Conservation (phyloP, 1,284 basidiomycete genomes). For the Boletus smithii region DNA sequence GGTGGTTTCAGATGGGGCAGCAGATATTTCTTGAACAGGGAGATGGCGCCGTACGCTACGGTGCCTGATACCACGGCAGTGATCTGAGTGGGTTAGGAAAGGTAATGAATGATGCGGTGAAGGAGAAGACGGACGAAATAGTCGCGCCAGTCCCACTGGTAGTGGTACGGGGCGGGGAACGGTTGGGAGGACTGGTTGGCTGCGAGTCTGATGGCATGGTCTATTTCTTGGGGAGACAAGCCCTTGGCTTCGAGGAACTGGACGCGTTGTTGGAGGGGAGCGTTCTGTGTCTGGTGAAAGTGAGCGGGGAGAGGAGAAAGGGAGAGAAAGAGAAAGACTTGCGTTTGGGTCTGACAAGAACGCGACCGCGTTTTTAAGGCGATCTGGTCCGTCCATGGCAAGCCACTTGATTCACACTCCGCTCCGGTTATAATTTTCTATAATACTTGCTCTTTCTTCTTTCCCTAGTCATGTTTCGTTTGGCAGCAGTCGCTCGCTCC, state of each 20-base stretch:
- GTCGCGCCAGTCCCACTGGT: slow-evolving; percentile 88
- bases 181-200: slow-evolving; percentile 35
- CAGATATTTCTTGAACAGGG: slow-evolving; percentile 91
- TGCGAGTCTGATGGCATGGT: slow-evolving; percentile 75
- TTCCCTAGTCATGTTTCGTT: slow-evolving; percentile 41
- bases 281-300: slow-evolving; percentile 58
- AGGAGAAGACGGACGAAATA: slow-evolving; percentile 70
- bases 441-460: neutral
- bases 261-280: slow-evolving; percentile 80
- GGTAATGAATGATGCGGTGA: slow-evolving; percentile 19
- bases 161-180: slow-evolving; percentile 41
- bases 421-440: slow-evolving; percentile 9
- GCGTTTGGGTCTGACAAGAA: slow-evolving; percentile 81
- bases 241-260: slow-evolving; percentile 96
- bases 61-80: slow-evolving; percentile 91
- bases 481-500: slow-evolving; percentile 47
- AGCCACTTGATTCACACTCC: slow-evolving; percentile 34
- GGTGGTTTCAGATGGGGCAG: slow-evolving; percentile 91
- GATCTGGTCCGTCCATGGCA: slow-evolving; percentile 60
- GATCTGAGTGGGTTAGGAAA: slow-evolving; percentile 57
- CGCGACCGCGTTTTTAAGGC: slow-evolving; percentile 75
- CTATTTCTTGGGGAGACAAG: slow-evolving; percentile 80
- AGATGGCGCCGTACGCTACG: slow-evolving; percentile 83
- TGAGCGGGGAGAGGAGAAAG: neutral
- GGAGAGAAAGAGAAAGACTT: slow-evolving; percentile 11